Percentiles rank a stretch among this genome's conserved stretches.
These are phyloP conservation scores for Porodaedalea pini DNA, from an alignment of 1,284 basidiomycete genomes.

Conservation along the genomic window DNA sequence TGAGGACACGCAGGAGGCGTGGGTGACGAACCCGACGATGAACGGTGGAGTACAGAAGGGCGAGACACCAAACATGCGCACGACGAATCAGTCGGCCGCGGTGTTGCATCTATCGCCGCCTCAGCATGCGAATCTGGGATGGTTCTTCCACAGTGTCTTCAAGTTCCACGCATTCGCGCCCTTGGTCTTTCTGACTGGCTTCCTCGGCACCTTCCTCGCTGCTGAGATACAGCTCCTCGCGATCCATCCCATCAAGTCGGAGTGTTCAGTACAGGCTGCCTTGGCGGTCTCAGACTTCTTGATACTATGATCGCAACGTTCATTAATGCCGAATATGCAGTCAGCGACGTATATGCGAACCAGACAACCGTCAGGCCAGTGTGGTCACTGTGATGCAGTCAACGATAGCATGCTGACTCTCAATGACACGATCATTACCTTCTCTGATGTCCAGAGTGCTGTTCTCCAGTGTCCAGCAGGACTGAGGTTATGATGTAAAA, in stretches of 20 bases:
- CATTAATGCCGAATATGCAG: slow-evolving; percentile 80
- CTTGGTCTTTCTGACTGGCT: slow-evolving; percentile 83
- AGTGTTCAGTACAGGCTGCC: slow-evolving; percentile 58
- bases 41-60: slow-evolving; percentile 36
- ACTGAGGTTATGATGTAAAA: too few relatives aligned
- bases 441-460: slow-evolving; percentile 66
- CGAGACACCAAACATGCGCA: slow-evolving; percentile 47
- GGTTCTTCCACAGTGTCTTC: slow-evolving; percentile 86
- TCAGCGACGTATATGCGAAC: slow-evolving; percentile 68
- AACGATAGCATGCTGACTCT: slow-evolving; percentile 76
- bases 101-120: slow-evolving; percentile 50
- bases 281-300: slow-evolving; percentile 65
- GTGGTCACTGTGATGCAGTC: slow-evolving; percentile 63
- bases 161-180: slow-evolving; percentile 89
- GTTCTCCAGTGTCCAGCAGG: slow-evolving; percentile 74
- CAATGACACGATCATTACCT: slow-evolving; percentile 73
- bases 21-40: slow-evolving; percentile 66
- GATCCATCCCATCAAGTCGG: slow-evolving; percentile 62
- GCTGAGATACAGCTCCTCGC: slow-evolving; percentile 85
- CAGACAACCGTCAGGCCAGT: slow-evolving; percentile 69
- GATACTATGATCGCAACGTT: slow-evolving; percentile 65
- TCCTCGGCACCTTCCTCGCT: slow-evolving; percentile 87
- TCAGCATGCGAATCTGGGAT: slow-evolving; percentile 63
- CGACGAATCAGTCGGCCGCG: slow-evolving; percentile 59
- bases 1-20: slow-evolving; percentile 66